Conservation (phyloP, 2,329 filamentous ascomycete species). For the Cladophialophora exuberans region DNA sequence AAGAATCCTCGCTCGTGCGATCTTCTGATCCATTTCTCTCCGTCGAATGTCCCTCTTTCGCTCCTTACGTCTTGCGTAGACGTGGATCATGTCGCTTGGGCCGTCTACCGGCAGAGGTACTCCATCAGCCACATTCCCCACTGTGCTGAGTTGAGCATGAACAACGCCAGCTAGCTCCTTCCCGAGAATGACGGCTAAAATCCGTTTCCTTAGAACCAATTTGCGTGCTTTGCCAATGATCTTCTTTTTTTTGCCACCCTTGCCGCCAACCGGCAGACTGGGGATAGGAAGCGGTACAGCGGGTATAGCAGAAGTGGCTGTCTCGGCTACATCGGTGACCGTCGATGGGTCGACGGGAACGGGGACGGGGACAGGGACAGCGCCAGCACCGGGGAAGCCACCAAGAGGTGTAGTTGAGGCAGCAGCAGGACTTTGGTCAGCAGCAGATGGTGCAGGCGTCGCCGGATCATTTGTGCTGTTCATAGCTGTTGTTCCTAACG, state of each 20-base stretch:
- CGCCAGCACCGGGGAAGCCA: background rate
- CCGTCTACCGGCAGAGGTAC: constrained; percentile 16
- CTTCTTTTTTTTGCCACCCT: constrained; percentile 15
- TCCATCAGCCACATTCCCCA: background rate
- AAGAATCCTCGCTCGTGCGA: constrained; percentile 15
- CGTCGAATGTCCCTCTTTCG: constrained; percentile 10
- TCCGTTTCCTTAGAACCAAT: constrained; percentile 21
- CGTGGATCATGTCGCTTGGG: constrained; percentile 11
- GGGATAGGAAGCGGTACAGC: background rate
- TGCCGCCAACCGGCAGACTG: background rate
- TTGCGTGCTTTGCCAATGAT: constrained; percentile 18
- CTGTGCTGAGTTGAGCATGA: constrained; percentile 20
- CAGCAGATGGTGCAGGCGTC: constrained; percentile 8
- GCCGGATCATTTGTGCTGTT: constrained; percentile 1
- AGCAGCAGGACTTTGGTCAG: constrained; percentile 4
- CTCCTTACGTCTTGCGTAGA: constrained; percentile 10
- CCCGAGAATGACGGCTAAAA: constrained; percentile 27
- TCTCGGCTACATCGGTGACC: constrained; percentile 1
- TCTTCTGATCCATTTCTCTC: constrained; percentile 14
- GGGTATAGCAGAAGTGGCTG: background rate
- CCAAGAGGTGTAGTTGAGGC: background rate
- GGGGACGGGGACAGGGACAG: background rate
- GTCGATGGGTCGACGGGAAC: constrained; percentile 1
- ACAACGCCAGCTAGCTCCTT: constrained; percentile 22
- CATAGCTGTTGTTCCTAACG: constrained; percentile 5